Percentiles rank a stretch among this genome's conserved stretches.
Evolutionary conservation across 257 asterid genomes (phyloP).

Genomic region (Solanum megistacrolobum): DNA sequence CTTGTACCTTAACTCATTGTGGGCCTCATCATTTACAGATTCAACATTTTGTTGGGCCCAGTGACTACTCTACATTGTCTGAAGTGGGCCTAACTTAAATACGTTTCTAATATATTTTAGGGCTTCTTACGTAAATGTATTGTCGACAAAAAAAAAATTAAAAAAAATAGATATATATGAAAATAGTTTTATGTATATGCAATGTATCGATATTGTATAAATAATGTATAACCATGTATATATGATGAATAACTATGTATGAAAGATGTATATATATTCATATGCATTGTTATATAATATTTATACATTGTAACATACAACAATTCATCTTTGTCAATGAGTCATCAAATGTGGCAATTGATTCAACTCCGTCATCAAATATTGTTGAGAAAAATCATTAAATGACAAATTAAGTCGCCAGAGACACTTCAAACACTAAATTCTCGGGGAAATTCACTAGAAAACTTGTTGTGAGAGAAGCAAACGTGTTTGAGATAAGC

Average conservation of each 20-base stretch:
- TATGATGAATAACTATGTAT: background rate
- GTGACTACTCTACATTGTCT: no score
- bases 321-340: background rate
- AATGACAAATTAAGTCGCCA: slow-evolving; percentile 14
- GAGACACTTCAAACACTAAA: slow-evolving; percentile 5
- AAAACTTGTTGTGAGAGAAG: slow-evolving; percentile 22
- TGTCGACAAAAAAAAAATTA: no score
- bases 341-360: slow-evolving; percentile 20
- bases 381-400: slow-evolving; percentile 9
- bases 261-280: background rate
- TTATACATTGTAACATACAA: no score
- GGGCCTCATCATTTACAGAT: background rate
- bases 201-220: background rate
- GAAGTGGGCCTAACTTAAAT: background rate
- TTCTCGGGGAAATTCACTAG: slow-evolving; percentile 11
- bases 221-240: background rate
- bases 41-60: background rate
- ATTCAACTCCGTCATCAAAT: slow-evolving; percentile 13
- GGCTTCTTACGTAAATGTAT: background rate
- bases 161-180: no score
- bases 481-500: slow-evolving; percentile 14
- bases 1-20: background rate
- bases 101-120: background rate
- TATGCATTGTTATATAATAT: no score
- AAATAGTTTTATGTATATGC: background rate